These are phyloP conservation scores for Penicillium coffeae DNA, from an alignment of 495 filamentous ascomycete species.

Conservation along the genomic window DNA sequence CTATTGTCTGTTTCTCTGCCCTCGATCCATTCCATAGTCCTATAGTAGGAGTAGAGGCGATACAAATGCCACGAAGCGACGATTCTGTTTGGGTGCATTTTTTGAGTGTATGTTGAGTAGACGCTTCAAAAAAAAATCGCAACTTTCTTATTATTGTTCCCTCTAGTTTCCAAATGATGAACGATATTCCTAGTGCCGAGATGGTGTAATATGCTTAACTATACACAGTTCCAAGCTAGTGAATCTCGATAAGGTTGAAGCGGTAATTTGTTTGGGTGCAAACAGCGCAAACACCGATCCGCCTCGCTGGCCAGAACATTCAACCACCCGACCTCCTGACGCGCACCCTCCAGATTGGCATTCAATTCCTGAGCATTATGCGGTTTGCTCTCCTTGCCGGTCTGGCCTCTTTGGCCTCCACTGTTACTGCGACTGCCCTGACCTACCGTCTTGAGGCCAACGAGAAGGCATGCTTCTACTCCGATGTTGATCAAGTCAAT, in stretches of 20 bases:
- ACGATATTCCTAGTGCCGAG: no score
- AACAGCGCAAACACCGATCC: slow-evolving; percentile 36
- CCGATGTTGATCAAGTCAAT: slow-evolving; percentile 61
- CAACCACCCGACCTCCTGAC: slow-evolving; percentile 17
- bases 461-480: slow-evolving; percentile 95
- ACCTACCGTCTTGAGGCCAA: slow-evolving; percentile 89
- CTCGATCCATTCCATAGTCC: slow-evolving; percentile 1
- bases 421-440: slow-evolving; percentile 73
- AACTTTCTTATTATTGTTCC: no score
- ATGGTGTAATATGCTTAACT: background rate
- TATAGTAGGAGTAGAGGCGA: slow-evolving; percentile 19
- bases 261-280: slow-evolving; percentile 27
- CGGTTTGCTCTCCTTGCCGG: slow-evolving; percentile 41
- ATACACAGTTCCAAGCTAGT: no score
- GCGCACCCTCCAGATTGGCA: slow-evolving; percentile 12
- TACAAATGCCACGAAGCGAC: slow-evolving; percentile 13
- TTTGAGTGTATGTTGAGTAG: no score
- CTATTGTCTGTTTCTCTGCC: slow-evolving; percentile 1
- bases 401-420: slow-evolving; percentile 63
- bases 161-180: no score
- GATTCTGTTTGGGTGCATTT: slow-evolving; percentile 4
- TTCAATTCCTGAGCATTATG: slow-evolving; percentile 26
- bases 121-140: no score
- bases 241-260: no score
- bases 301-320: slow-evolving; percentile 34